Conservation (phyloP, 805 yeast genomes). For the Lipomyces yamanashiensis region DNA sequence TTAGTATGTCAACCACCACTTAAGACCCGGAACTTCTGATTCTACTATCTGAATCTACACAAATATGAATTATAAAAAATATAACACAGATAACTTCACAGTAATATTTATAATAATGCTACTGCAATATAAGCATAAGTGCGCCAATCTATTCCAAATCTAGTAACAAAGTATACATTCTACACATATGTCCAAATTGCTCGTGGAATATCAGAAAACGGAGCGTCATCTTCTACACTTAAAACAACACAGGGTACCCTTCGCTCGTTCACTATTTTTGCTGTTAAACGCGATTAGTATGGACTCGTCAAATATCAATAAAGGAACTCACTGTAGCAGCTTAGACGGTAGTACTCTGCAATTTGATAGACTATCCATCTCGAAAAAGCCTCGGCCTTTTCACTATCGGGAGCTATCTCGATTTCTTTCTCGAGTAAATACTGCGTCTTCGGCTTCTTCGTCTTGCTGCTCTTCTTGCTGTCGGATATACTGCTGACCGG, state of each 20-base stretch:
- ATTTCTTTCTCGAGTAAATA: constrained; percentile 26
- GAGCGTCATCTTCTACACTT: constrained; percentile 6
- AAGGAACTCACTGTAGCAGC: constrained; percentile 32
- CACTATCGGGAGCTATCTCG: constrained; percentile 25
- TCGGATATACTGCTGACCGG: neutral
- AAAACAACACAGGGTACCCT: constrained; percentile 24
- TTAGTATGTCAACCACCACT: too few species aligned
- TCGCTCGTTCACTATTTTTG: constrained; percentile 20
- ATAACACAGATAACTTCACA: too few species aligned
- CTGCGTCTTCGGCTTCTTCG: neutral
- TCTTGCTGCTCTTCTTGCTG: neutral
- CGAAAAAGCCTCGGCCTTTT: constrained; percentile 29
- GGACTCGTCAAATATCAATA: neutral
- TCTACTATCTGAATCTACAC: too few species aligned
- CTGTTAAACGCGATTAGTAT: neutral
- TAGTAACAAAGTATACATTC: neutral
- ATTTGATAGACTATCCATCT: constrained; percentile 36
- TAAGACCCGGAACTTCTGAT: too few species aligned
- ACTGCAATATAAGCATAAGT: too few species aligned
- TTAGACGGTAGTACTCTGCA: constrained; percentile 29
- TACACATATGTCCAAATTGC: constrained; percentile 31
- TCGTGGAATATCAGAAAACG: constrained; percentile 13
- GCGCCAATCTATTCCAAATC: neutral
- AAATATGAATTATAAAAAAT: too few species aligned
- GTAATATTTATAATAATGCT: too few species aligned